Evolutionary conservation across 2,329 filamentous ascomycete genomes (phyloP), one percentile per base, ranked within the genome.

Genomic region (Chaetomiaceae sp.): DNA sequence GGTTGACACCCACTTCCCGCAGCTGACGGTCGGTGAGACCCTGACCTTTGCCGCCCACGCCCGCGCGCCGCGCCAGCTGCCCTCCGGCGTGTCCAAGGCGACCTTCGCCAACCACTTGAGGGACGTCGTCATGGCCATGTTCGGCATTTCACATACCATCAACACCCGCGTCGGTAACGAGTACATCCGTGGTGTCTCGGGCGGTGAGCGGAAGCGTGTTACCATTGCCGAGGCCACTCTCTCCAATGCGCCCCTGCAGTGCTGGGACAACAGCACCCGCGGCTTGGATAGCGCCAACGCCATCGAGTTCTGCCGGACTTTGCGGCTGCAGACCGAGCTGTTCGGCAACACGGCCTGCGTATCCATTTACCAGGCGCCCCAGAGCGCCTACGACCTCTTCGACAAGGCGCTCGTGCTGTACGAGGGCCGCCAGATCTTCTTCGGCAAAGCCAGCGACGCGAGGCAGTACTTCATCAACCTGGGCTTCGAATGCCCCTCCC

Each of bases 351-450:
- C 85, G 6, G 78, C 48, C 19, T 50, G 78, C 15, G 80, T 86
- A 57, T 68, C 76, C 32, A 83, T 83, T 27, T 86, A 86, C 59
- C 81, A 86, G 37, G 56, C 55, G 17, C 49, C 47, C 24, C 47
- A 58, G 38, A 47, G 47, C 44, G 52, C 54, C 35, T 55, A 53
- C 42, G 42, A 52, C 34, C 18, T 48, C 15, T 90, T 91, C 56
- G 84, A 91, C 65, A 89, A 89, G 60, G 79, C 78, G 0, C 73
- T 81, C 0, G 82, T 91, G 0, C 68, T 90, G 0, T 88, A 90
- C 58, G 83, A 89, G 58, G 87, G 86, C 1, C 75, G 82, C 0
- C 78, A 90, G 58, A 90, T 90, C 51, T 91, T 80, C 67, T 90
- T 83, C 52, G 87, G 86, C 0, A 75, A 77, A 0, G 76, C 79